phyloP scores from a whole-genome alignment of 2,329 filamentous ascomycete genomes.

The Fusarium bactridioides region DNA sequence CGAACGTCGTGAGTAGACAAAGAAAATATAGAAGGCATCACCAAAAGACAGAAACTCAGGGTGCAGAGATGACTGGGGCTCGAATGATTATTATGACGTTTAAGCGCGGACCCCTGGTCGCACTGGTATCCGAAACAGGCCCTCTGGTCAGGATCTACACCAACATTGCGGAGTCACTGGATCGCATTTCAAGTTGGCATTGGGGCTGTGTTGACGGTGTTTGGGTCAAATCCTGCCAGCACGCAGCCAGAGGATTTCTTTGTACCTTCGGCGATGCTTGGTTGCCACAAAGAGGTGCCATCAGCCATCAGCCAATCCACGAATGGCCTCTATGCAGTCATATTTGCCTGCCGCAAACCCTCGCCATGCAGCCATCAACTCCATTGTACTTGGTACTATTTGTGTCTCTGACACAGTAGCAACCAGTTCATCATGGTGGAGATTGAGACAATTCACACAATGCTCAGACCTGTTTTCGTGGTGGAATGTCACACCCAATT shows the following conservation, averaged over 20 bases:
- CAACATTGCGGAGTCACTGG: slow-evolving; percentile 31
- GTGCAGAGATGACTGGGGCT: slow-evolving; percentile 23
- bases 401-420: background rate
- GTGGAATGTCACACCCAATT: slow-evolving; percentile 2
- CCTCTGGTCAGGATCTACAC: slow-evolving; percentile 33
- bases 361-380: background rate
- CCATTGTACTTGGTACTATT: background rate
- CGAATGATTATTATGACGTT: slow-evolving; percentile 39
- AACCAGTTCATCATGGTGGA: background rate
- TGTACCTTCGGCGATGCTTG: background rate
- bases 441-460: background rate
- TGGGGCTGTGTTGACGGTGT: slow-evolving; percentile 32
- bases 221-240: slow-evolving; percentile 30
- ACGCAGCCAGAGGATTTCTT: slow-evolving; percentile 16
- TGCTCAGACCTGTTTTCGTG: background rate
- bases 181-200: slow-evolving; percentile 34
- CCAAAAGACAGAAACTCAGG: slow-evolving; percentile 11
- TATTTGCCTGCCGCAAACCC: background rate
- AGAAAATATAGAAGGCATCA: slow-evolving; percentile 16
- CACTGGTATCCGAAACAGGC: slow-evolving; percentile 33
- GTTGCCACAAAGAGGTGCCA: background rate
- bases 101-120: slow-evolving; percentile 41
- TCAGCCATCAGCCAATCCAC: background rate
- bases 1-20: slow-evolving; percentile 1
- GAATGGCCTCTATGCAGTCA: background rate